Evolutionary conservation across 768 basidiomycete species (phyloP).

Genomic region (Naganishia vaughanmartiniae): DNA sequence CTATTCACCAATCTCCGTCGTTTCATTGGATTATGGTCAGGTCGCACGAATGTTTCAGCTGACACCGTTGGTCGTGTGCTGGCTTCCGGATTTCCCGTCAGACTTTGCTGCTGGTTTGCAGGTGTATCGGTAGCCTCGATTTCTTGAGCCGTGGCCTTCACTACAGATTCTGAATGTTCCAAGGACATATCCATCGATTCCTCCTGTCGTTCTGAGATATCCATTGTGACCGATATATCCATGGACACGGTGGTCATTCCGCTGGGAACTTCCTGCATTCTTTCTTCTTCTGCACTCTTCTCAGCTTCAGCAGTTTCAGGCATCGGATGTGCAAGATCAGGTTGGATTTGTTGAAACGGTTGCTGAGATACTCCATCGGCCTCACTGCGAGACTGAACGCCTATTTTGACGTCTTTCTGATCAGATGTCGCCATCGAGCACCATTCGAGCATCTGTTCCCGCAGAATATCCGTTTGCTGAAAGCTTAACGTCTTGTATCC

Average conservation of each 20-base stretch:
- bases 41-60: background rate
- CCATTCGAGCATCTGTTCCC: constrained; percentile 28
- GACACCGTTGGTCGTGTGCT: background rate
- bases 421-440: background rate
- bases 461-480: constrained; percentile 6
- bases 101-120: background rate
- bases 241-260: constrained; percentile 4
- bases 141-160: background rate
- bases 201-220: constrained; percentile 1
- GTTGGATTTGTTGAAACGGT: background rate
- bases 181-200: constrained; percentile 10
- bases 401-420: background rate
- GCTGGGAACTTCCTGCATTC: background rate
- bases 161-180: background rate
- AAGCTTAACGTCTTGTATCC: constrained; percentile 28
- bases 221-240: constrained; percentile 20
- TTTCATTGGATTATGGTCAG: background rate
- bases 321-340: background rate
- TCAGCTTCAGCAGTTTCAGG: too few species aligned
- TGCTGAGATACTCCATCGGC: background rate
- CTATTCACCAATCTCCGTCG: constrained; percentile 22
- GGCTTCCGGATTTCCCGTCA: background rate
- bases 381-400: background rate
- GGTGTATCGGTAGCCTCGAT: background rate
- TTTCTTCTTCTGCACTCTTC: background rate